Conservation (phyloP, 2,329 filamentous ascomycete species). For the Microcera coccophila region DNA sequence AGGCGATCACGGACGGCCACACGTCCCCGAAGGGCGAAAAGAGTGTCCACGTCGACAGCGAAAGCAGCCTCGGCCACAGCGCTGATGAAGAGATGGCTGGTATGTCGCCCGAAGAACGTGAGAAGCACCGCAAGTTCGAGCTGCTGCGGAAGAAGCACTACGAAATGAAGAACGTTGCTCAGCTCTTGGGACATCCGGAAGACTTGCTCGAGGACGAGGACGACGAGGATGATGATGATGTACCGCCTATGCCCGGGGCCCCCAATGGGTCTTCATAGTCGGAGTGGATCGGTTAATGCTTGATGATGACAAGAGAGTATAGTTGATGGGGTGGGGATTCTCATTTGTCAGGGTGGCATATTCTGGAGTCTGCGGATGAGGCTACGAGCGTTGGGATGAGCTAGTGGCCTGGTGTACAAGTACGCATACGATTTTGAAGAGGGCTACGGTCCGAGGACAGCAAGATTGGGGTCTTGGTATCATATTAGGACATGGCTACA, state of each 20-base stretch:
- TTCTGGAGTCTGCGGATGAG: slow-evolving; percentile 27
- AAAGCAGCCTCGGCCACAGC: slow-evolving; percentile 55
- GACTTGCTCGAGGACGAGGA: slow-evolving; percentile 60
- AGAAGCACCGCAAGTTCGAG: slow-evolving; percentile 92
- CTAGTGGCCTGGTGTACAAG: slow-evolving; percentile 9
- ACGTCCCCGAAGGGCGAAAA: slow-evolving; percentile 47
- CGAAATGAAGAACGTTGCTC: slow-evolving; percentile 94
- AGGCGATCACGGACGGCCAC: no score
- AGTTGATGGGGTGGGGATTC: slow-evolving; percentile 5
- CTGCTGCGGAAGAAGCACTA: slow-evolving; percentile 93
- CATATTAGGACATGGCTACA: slow-evolving; percentile 3
- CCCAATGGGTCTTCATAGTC: slow-evolving; percentile 38
- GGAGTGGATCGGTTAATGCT: slow-evolving; percentile 2
- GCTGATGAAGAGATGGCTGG: slow-evolving; percentile 53
- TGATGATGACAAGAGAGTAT: slow-evolving; percentile 10
- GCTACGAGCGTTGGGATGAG: slow-evolving; percentile 25
- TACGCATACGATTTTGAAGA: slow-evolving; percentile 12
- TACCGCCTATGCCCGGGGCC: slow-evolving; percentile 43
- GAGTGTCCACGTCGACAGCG: slow-evolving; percentile 75
- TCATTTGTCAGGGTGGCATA: slow-evolving; percentile 7
- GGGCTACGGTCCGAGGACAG: slow-evolving; percentile 1
- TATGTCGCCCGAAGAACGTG: slow-evolving; percentile 67
- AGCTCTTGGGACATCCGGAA: slow-evolving; percentile 74
- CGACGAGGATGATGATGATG: slow-evolving; percentile 53
- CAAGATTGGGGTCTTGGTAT: slow-evolving; percentile 1